A percentile compares a stretch with the other conserved stretches of the same genome.
Conservation (phyloP, 73 alveolate genomes). For the Symbiodinium natans region DNA sequence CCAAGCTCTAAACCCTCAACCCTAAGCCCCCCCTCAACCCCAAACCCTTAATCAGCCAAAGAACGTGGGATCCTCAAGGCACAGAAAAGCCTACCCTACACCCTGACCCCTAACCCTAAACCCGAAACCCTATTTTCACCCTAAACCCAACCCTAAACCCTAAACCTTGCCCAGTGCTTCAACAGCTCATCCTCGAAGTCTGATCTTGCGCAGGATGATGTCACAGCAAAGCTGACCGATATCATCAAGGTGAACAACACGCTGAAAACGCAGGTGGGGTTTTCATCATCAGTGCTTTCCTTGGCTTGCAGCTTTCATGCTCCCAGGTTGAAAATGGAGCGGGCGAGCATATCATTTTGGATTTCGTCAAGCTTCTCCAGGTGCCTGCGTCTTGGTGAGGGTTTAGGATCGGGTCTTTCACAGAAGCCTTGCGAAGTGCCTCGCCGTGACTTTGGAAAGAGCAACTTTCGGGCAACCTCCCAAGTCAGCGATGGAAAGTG, state of each 20-base stretch:
- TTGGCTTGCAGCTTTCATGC: background rate
- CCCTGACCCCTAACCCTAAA: too few relatives aligned
- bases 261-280: slow-evolving; percentile 17
- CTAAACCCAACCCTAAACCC: too few relatives aligned
- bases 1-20: too few relatives aligned
- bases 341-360: slow-evolving; percentile 46
- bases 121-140: too few relatives aligned
- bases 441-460: background rate
- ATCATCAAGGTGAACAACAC: slow-evolving; percentile 48
- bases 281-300: too few relatives aligned
- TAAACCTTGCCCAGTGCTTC: too few relatives aligned
- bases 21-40: background rate
- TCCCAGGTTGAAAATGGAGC: slow-evolving; percentile 70
- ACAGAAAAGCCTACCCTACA: too few relatives aligned
- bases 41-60: too few relatives aligned
- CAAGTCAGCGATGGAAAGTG: background rate
- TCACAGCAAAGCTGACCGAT: slow-evolving; percentile 44
- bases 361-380: slow-evolving; percentile 86
- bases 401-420: background rate
- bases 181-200: too few relatives aligned
- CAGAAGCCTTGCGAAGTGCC: background rate
- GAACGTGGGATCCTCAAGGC: background rate
- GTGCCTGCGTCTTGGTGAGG: background rate
- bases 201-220: slow-evolving; percentile 28
- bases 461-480: background rate